phyloP scores from a whole-genome alignment of 805 yeast species.

The Wickerhamomyces xylosicus region DNA sequence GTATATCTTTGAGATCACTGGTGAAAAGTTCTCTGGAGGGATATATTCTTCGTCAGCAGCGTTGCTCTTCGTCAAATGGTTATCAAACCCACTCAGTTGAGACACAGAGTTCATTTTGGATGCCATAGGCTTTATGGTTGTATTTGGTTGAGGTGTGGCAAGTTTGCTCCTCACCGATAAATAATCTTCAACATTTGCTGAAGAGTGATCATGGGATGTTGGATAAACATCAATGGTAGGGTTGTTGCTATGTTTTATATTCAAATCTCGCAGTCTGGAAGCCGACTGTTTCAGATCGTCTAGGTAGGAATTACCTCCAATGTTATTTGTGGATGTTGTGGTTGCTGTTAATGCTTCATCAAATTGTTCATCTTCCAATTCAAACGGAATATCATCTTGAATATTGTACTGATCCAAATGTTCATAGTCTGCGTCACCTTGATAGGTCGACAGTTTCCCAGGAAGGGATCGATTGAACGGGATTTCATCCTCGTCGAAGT shows the following conservation, averaged over 20 bases:
- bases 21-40: conserved; percentile 88
- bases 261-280: conserved; percentile 2
- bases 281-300: background rate
- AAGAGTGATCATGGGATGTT: background rate
- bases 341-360: background rate
- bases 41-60: conserved; percentile 17
- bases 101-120: background rate
- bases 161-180: conserved; percentile 1
- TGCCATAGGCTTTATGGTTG: background rate
- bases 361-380: conserved; percentile 3
- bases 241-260: background rate
- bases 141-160: background rate
- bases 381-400: conserved; percentile 11
- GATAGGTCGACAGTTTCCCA: no score
- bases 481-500: conserved; percentile 4
- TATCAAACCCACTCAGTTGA: conserved; percentile 15
- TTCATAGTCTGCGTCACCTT: no score
- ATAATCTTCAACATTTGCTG: background rate
- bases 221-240: background rate
- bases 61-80: conserved; percentile 12
- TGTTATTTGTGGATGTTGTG: background rate
- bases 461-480: no score
- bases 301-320: background rate
- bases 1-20: conserved; percentile 70
- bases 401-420: conserved; percentile 6